A percentile compares a stretch with the other conserved stretches of the same genome.
phyloP scores from a whole-genome alignment of 805 yeast species.

The Metschnikowia peoriensis region DNA sequence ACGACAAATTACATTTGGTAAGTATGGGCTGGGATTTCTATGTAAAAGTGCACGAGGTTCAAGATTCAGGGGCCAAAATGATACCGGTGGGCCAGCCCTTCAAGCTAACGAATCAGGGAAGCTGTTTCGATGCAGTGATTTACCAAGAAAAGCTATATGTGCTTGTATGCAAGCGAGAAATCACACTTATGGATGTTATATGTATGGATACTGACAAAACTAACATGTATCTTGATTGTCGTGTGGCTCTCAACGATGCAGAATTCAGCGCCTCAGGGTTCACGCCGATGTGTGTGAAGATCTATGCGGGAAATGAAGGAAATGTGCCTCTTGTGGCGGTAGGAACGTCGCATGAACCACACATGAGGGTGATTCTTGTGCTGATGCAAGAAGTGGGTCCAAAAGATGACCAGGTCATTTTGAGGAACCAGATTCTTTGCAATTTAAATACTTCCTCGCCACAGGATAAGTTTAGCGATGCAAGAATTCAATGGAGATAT shows the following conservation, averaged over 20 bases:
- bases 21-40: conserved; percentile 62
- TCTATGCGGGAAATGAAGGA: conserved; percentile 11
- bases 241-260: conserved; percentile 67
- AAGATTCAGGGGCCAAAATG: conserved; percentile 10
- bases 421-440: conserved; percentile 27
- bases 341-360: conserved; percentile 78
- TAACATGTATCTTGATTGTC: conserved; percentile 26
- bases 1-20: conserved; percentile 36
- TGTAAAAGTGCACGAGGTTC: conserved; percentile 36
- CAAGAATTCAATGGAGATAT: conserved; percentile 46
- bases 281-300: conserved; percentile 49
- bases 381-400: conserved; percentile 34
- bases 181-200: conserved; percentile 54
- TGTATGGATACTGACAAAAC: conserved; percentile 14
- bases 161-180: conserved; percentile 58
- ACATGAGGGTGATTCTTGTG: conserved; percentile 62
- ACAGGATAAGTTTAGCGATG: conserved; percentile 63
- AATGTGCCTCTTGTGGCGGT: conserved; percentile 45
- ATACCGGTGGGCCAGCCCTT: conserved; percentile 16
- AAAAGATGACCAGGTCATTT: background rate
- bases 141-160: conserved; percentile 35
- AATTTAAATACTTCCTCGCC: conserved; percentile 52
- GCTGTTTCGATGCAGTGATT: conserved; percentile 44
- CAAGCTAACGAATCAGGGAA: conserved; percentile 50
- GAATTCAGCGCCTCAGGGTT: conserved; percentile 66